phyloP scores from a whole-genome alignment of 208 protist species.

The Leptomonas seymouri region DNA sequence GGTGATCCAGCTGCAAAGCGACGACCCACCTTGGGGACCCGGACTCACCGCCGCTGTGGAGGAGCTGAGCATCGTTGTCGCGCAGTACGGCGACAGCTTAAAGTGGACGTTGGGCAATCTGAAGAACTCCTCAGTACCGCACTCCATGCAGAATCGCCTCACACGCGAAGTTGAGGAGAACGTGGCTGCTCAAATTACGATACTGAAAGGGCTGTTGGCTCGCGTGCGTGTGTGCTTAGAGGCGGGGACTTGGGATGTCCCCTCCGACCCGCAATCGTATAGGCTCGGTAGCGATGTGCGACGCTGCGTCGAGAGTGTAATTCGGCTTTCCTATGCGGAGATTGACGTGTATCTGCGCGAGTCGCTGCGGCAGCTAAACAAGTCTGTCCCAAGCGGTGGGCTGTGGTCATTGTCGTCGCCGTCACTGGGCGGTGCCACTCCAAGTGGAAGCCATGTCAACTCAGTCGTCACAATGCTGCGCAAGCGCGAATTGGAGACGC shows the following conservation, averaged over 20 bases:
- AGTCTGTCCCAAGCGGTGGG: conserved; percentile 21
- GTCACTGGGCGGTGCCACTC: conserved; percentile 5
- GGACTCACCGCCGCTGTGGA: conserved; percentile 21
- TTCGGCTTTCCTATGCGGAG: conserved; percentile 52
- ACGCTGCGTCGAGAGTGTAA: conserved; percentile 41
- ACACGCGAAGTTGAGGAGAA: conserved; percentile 46
- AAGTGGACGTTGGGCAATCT: conserved; percentile 31
- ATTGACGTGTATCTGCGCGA: conserved; percentile 75
- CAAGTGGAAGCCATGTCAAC: conserved; percentile 4
- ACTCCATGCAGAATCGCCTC: conserved; percentile 60
- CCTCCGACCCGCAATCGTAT: conserved; percentile 32
- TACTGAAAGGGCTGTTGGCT: conserved; percentile 35
- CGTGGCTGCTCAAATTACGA: conserved; percentile 29
- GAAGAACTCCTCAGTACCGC: conserved; percentile 39
- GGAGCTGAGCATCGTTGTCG: conserved; percentile 27
- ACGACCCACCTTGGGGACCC: conserved; percentile 39
- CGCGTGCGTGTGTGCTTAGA: conserved; percentile 34
- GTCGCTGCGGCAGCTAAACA: conserved; percentile 66
- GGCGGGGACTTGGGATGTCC: conserved; percentile 35
- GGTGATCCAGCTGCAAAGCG: conserved; percentile 63
- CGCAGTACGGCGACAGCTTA: conserved; percentile 30
- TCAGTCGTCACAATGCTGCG: conserved; percentile 30
- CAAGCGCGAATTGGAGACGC: conserved; percentile 58
- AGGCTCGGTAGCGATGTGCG: conserved; percentile 47
- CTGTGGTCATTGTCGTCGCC: conserved; percentile 16